These are phyloP conservation scores for Neodidymelliopsis sp. DNA, from an alignment of 2,329 filamentous ascomycete genomes.

Conservation along the genomic window DNA sequence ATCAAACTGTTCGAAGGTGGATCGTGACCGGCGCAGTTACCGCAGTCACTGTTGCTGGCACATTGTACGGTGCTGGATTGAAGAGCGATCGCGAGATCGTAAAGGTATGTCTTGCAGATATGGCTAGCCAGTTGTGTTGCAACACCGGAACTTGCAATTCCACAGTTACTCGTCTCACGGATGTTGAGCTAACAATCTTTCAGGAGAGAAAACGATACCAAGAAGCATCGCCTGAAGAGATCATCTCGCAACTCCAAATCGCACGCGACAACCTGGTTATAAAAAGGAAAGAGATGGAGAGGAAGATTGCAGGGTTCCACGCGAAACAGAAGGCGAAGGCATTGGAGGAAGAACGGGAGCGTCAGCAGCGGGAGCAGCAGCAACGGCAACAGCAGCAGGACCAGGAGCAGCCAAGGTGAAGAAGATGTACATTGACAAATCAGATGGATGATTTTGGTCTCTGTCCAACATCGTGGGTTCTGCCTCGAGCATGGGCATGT, in stretches of 20 bases:
- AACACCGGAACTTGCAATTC: neutral
- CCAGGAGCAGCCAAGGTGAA: conserved; percentile 2
- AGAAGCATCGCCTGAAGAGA: conserved; percentile 61
- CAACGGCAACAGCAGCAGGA: neutral
- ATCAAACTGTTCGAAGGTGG: conserved; percentile 53
- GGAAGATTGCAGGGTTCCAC: conserved; percentile 56
- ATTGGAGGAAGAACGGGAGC: conserved; percentile 12
- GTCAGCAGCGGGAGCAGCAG: neutral
- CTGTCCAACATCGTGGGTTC: no score
- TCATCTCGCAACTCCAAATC: conserved; percentile 61
- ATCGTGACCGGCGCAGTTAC: conserved; percentile 64
- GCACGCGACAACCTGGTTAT: conserved; percentile 58
- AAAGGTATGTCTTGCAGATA: conserved; percentile 59
- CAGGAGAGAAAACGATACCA: conserved; percentile 57
- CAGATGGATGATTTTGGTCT: no score
- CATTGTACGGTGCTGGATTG: conserved; percentile 66
- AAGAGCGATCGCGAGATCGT: conserved; percentile 61
- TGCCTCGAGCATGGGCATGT: no score
- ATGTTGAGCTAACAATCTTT: conserved; percentile 8
- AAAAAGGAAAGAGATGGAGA: conserved; percentile 63
- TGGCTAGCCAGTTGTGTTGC: neutral
- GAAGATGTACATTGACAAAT: neutral
- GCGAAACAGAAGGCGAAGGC: conserved; percentile 28
- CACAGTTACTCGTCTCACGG: neutral
- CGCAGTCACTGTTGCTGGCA: conserved; percentile 64